These are phyloP conservation scores for Cryphonectria nitschkei DNA, from an alignment of 2,329 filamentous ascomycete genomes.

Conservation along the genomic window DNA sequence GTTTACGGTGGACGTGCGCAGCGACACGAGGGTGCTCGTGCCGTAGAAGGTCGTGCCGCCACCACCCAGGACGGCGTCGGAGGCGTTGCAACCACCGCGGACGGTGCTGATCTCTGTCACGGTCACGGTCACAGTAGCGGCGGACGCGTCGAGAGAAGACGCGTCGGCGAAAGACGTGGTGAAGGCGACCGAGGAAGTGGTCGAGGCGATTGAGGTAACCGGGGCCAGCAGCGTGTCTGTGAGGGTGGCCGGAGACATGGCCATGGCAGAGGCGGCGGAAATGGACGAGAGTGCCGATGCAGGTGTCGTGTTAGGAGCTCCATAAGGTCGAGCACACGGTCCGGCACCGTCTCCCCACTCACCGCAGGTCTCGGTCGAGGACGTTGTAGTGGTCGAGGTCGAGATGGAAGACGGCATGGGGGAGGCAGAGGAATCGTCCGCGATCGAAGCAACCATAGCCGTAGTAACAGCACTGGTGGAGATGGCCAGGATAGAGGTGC, in stretches of 20 bases:
- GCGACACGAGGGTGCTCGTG: conserved; percentile 8
- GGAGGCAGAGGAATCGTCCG: neutral
- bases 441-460: neutral
- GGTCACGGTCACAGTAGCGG: conserved; percentile 20
- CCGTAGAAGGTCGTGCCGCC: conserved; percentile 10
- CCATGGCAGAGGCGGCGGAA: neutral
- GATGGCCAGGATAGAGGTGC: neutral
- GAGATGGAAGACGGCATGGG: neutral
- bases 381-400: neutral
- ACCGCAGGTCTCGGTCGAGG: conserved; percentile 14
- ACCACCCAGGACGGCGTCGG: neutral
- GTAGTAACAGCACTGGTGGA: neutral
- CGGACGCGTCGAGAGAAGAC: conserved; percentile 10
- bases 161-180: conserved; percentile 15
- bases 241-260: neutral
- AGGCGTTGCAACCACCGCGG: neutral
- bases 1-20: conserved; percentile 2
- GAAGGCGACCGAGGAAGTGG: neutral
- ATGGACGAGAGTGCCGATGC: conserved; percentile 19
- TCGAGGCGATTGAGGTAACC: neutral
- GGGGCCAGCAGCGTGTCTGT: conserved; percentile 7
- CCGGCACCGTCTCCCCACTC: conserved; percentile 27
- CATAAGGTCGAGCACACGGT: conserved; percentile 28
- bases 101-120: conserved; percentile 2
- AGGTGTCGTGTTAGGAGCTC: conserved; percentile 23